Evolutionary conservation across 345 rosid genomes (phyloP), one percentile per base, ranked within the genome.

Genomic region (Gossypium turneri): DNA sequence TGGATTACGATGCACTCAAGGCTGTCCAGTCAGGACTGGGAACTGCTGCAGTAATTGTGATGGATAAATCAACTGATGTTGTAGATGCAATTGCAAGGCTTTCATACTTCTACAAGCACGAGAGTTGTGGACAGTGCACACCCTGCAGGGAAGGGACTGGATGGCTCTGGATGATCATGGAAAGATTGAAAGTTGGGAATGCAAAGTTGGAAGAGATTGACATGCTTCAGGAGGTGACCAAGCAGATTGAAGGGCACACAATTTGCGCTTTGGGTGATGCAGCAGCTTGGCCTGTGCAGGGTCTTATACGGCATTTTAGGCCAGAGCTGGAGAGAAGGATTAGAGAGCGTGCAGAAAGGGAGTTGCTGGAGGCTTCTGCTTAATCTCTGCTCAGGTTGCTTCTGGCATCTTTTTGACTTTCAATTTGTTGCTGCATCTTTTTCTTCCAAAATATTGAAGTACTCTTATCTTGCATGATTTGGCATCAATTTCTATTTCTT

Each of bases 81-180:
- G 99, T 93, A 13, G 99, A 95, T 84, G 99, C 99, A 72, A 93
- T 95, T 45, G 97, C 98, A 0, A 89, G 99, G 88, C 89, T 95
- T 67, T 95, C 99, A 7, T 93, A 91, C 86, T 95, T 95, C 83
- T 95, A 95, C 89, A 93, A 92, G 87, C 99, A 95, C 15, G 98
- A 95, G 84, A 93, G 98, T 78, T 95, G 98, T 81, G 98, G 99
- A 34, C 98, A 95, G 84, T 93, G 99, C 82, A 95, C 99, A 0
- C 98, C 97, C 34, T 95, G 99, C 92, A 84, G 97, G 80, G 98
- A 95, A 75, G 99, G 99, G 22, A 95, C 97, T 4, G 90, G 93
- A 73, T 95, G 99, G 98, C 93, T 93, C 70, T 95, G 98, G 99
- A 95, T 88, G 99, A 86, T 95, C 70, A 93, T 95, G 99, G 99